These are phyloP conservation scores for Cicer cuneatum DNA, from an alignment of 306 rosid genomes.

Conservation along the genomic window DNA sequence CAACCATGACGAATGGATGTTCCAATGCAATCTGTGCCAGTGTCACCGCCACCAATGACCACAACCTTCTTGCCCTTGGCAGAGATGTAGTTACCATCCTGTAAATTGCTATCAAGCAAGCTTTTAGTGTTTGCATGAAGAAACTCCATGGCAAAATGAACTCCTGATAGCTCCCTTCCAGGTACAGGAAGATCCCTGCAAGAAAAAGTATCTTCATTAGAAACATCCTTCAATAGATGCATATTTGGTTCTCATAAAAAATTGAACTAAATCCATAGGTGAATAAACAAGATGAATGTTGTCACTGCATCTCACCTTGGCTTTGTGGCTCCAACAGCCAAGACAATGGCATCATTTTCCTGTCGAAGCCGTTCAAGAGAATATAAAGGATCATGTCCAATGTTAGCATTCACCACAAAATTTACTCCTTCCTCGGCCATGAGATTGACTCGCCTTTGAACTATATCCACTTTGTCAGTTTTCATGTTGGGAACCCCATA, in stretches of 20 bases:
- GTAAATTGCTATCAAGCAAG: constrained; percentile 89
- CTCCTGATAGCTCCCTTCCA: constrained; percentile 88
- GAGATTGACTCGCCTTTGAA: constrained; percentile 89
- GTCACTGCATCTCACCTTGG: constrained; percentile 68
- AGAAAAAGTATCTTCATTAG: constrained; percentile 13
- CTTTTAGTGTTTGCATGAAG: constrained; percentile 97
- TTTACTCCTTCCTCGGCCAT: constrained; percentile 86
- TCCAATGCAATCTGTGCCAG: constrained; percentile 99
- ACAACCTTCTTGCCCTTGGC: constrained; percentile 95
- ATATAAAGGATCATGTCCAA: constrained; percentile 75
- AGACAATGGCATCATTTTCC: constrained; percentile 80
- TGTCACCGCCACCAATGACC: constrained; percentile 99
- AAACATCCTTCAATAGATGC: constrained; percentile 6
- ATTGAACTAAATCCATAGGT: constrained; percentile 9
- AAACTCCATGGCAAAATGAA: constrained; percentile 97
- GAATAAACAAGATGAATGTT: not conserved
- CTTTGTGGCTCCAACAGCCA: constrained; percentile 96
- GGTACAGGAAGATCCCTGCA: constrained; percentile 97
- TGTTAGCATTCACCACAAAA: constrained; percentile 83
- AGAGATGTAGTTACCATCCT: constrained; percentile 86
- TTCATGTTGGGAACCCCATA: constrained; percentile 99
- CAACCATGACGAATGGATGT: constrained; percentile 98
- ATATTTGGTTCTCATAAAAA: not conserved
- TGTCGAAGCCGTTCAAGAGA: constrained; percentile 73
- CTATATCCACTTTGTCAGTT: constrained; percentile 73